Base-by-base conservation (phyloP, 768 basidiomycete species). In the Suillus luteus region DNA sequence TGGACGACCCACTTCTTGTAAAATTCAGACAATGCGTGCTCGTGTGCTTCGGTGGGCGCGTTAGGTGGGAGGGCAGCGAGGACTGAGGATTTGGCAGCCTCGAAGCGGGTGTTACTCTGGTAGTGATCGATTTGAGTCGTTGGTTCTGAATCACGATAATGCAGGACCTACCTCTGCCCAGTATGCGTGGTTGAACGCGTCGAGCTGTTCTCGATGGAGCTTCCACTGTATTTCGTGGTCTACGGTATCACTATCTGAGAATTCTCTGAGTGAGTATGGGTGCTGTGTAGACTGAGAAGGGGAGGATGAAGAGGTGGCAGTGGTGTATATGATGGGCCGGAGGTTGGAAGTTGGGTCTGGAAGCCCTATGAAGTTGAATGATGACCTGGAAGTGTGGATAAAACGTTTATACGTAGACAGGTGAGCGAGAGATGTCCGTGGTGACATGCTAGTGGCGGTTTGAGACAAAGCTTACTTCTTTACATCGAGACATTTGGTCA, bases 31-130 rank as follows among this genome's bases (percentile, higher is more conserved):
- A 93, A 79, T 0, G 88, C 87, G n/a, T 77, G 75, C 72, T 94
- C 91, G 69, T 82, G 87, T 70, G 85, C 84, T 49, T 85, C 78
- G 0, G 80, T 57, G 0, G 85, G 78, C 9, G 84, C 77, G 2
- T 79, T 74, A 10, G 79, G 71, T 0, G 88, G 87, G 33, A 91
- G 80, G 60, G 85, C 81, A 10, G 79, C 71, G 14, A 92, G 79
- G 24, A 86, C 78, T 11, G 84, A 81, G 27, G 81, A 75, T 75
- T 89, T 91, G 40, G 86, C 91, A 10, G 82, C 80, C 71, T 91
- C 86, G 71, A 93, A 94, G n/a, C 92, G 87, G 11, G 82, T 79
- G 72, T 95, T 95, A 72, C 85, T 91, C 93, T 95, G 69, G 27
- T 51, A 40, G 24, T 51, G 40, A 41, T 55, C 48, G 15, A 8